Percentiles rank a stretch among this genome's conserved stretches.
phyloP scores from a whole-genome alignment of 192 early-diverging fungal species.

The Backusella australiensis region DNA sequence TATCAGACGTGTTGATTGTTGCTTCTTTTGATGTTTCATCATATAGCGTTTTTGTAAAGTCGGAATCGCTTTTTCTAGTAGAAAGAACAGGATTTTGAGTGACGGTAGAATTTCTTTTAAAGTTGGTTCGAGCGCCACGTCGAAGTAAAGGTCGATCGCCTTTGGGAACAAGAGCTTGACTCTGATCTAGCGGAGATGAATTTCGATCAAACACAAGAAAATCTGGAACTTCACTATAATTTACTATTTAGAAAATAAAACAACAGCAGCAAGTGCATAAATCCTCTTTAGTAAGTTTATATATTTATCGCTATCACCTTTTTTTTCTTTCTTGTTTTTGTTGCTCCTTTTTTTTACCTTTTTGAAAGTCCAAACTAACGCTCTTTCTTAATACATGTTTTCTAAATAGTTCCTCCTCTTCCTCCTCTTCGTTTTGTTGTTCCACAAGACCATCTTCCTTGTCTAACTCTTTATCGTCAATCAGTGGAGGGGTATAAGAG shows the following conservation, averaged over 20 bases:
- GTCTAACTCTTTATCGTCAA: neutral
- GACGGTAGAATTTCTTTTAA: conserved; percentile 48
- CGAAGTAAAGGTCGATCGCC: conserved; percentile 40
- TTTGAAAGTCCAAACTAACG: conserved; percentile 9
- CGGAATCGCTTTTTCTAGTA: conserved; percentile 7
- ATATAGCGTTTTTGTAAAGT: neutral
- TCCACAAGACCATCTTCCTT: conserved; percentile 3
- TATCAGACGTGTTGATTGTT: neutral
- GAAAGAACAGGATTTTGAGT: neutral
- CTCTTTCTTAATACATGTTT: conserved; percentile 7
- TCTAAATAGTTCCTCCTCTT: neutral
- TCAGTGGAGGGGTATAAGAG: conserved; percentile 17
- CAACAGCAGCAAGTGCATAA: neutral
- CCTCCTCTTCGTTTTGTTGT: neutral
- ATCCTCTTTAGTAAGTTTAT: neutral
- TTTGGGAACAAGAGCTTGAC: conserved; percentile 39
- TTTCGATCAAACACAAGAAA: conserved; percentile 38
- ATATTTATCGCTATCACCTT: neutral
- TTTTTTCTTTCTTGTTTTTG: neutral
- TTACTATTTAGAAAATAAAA: neutral
- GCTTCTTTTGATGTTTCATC: conserved; percentile 4
- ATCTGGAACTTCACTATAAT: conserved; percentile 6
- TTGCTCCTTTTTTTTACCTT: conserved; percentile 11
- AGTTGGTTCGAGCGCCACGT: conserved; percentile 49
- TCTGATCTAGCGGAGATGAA: conserved; percentile 40